Evolutionary conservation across 768 basidiomycete species (phyloP), one percentile per base, ranked within the genome.

Genomic region (Leccinum boreale): DNA sequence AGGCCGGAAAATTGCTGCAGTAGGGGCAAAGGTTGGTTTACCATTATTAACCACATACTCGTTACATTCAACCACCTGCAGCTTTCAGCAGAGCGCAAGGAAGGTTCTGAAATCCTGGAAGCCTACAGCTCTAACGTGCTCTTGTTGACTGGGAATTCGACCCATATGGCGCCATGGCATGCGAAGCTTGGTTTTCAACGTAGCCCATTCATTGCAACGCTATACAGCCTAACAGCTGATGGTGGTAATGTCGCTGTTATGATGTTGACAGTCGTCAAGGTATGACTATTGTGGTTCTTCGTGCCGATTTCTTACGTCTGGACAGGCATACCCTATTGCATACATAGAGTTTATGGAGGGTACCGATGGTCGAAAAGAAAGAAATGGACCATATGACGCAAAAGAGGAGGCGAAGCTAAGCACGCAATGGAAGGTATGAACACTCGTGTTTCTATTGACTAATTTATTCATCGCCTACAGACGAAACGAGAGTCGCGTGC

Each of bases 101-200:
- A 97, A 9, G 87, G 91, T 0, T 78, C 78, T 4, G 94, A 98
- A 56, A 83, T 92, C 2, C 77, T 98, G 24, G 89, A 94, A 59
- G 91, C 90, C 1, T 89, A 90, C 62, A 75, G 83, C 58, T 85
- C 81, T 6, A 83, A 82, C 23, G 79, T 78, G 50, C 78, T 99
- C 19, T 67, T 82, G 21, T 71, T 99, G 17, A 79, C 81, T 4
- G 94, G 92, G 3, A 99, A 99, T 70, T 90, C 91, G 0, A 86
- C 92, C 2, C 87, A 90, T 60, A 77, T 95, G 53, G 90, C 88
- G 4, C 82, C 86, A 0, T 99, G 97, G 97, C 84, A 97, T 67
- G 78, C 86, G 1, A 91, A 87, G 62, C 80, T 99, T 6, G 97
- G 97, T 7, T 92, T 92, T 67, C 82, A 82, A 58, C 74, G 65